Percentiles rank a stretch among this genome's conserved stretches.
These are phyloP conservation scores for Aspergillus texensis DNA, from an alignment of 2,329 filamentous ascomycete genomes.

Conservation along the genomic window DNA sequence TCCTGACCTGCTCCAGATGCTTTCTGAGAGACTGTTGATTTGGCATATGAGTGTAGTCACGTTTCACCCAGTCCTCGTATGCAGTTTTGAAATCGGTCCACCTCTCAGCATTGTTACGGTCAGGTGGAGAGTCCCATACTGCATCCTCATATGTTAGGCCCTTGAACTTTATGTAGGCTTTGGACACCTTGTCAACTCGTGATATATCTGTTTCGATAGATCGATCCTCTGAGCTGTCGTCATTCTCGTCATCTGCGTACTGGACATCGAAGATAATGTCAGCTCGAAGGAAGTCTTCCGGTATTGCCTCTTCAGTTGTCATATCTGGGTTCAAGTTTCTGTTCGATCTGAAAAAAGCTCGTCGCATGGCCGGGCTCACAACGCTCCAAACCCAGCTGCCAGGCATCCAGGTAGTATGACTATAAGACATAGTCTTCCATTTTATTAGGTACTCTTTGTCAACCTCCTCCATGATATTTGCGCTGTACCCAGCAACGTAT, in stretches of 20 bases:
- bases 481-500: slow-evolving; percentile 56
- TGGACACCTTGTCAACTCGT: slow-evolving; percentile 70
- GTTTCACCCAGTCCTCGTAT: slow-evolving; percentile 82
- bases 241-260: slow-evolving; percentile 57
- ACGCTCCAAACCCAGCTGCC: slow-evolving; percentile 86
- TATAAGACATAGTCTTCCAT: slow-evolving; percentile 80
- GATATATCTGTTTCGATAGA: slow-evolving; percentile 71
- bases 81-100: slow-evolving; percentile 81
- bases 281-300: slow-evolving; percentile 79
- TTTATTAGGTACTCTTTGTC: slow-evolving; percentile 92
- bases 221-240: slow-evolving; percentile 48
- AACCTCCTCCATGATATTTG: slow-evolving; percentile 66
- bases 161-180: slow-evolving; percentile 86
- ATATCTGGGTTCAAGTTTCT: slow-evolving; percentile 66
- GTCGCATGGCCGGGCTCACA: slow-evolving; percentile 65
- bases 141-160: slow-evolving; percentile 87
- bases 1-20: slow-evolving; percentile 69
- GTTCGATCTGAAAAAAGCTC: slow-evolving; percentile 73
- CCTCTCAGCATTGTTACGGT: slow-evolving; percentile 59
- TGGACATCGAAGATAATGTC: slow-evolving; percentile 88
- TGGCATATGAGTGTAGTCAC: slow-evolving; percentile 70
- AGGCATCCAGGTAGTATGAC: slow-evolving; percentile 81
- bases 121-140: slow-evolving; percentile 84
- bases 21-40: slow-evolving; percentile 60
- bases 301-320: slow-evolving; percentile 76